Base-by-base conservation (phyloP, 306 rosid genomes). In the Quercus suber region DNA sequence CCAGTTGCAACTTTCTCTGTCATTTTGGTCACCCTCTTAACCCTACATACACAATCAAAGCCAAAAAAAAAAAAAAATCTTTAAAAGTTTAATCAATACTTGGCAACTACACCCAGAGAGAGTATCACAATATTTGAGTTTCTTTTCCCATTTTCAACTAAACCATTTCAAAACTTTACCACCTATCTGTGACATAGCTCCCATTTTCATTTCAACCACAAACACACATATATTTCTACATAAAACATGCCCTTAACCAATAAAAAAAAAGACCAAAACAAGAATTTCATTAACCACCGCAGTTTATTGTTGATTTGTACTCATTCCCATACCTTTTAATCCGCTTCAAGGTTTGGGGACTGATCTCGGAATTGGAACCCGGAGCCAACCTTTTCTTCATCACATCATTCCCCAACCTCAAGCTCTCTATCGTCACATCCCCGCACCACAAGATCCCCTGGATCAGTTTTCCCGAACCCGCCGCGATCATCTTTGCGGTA, bases 371-470 rank as follows among this genome's bases (percentile, higher is more conserved):
- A 13, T 70, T 77, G 2, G 89, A 74, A 19, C 81, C 59, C 25
- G 97, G 81, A 70, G 64, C 55, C 85, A 89, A 71, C 88, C 84
- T 91, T 85, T 81, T 88, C 88, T 95, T 93, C 97, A 93, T 77
- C 74, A 89, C 87, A 74, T 86, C 81, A 76, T 96, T 93, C 23
- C 98, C 98, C 97, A 86, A 82, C 43, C 88, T 87, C 90, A 96
- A 83, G 88, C 97, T 89, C 5, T 96, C 98, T 58, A 89, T 83
- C 0, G 97, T 96, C 82, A 96, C 97, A 83, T 96, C 99, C 4
- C 99, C 97, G 41, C 99, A 96, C 98, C 99, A 96, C 76, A 96
- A 86, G 30, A 95, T 90, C 51, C 99, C 99, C 84, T 84, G 82
- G 15, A 95, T 83, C 87, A 93, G 79, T 23, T 90, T 90, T 4